Conservation (phyloP, 192 early-diverging fungal species). For the Podochytrium sp. region DNA sequence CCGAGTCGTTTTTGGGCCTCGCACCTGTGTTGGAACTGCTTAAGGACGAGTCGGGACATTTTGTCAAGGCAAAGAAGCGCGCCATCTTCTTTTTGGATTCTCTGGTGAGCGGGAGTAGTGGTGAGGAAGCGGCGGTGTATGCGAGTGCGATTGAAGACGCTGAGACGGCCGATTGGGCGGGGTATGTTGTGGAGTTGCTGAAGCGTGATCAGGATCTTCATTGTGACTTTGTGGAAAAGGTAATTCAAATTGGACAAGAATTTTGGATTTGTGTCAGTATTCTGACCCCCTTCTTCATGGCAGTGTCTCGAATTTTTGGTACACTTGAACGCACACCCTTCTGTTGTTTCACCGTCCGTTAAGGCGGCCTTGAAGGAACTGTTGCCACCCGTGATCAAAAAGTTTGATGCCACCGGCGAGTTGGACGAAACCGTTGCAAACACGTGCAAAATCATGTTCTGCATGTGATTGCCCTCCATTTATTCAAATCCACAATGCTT, state of each 20-base stretch:
- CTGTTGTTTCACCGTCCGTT: not conserved
- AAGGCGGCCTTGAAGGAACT: not conserved
- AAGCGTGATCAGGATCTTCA: slow-evolving; percentile 14
- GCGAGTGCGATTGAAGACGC: slow-evolving; percentile 29
- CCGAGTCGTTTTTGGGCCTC: slow-evolving; percentile 8
- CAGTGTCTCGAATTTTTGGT: slow-evolving; percentile 2
- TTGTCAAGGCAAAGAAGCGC: slow-evolving; percentile 12
- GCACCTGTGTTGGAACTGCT: not conserved
- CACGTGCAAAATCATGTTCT: not conserved
- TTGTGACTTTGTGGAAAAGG: slow-evolving; percentile 41
- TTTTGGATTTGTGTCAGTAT: not conserved
- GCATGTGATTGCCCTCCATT: not conserved
- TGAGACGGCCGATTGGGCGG: slow-evolving; percentile 30
- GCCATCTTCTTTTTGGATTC: slow-evolving; percentile 45
- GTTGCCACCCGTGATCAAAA: not conserved
- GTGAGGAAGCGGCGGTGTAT: slow-evolving; percentile 34
- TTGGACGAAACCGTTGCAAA: slow-evolving; percentile 3
- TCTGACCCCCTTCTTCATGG: not conserved
- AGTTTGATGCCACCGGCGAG: not conserved
- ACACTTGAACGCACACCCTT: not conserved
- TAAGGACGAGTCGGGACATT: not conserved
- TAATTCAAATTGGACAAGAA: not conserved
- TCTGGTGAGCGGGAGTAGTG: slow-evolving; percentile 32
- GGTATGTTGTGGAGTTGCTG: slow-evolving; percentile 29
- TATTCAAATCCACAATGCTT: not conserved